Evolutionary conservation across 2,329 filamentous ascomycete genomes (phyloP).

Genomic region (Phialemonium atrogriseum): DNA sequence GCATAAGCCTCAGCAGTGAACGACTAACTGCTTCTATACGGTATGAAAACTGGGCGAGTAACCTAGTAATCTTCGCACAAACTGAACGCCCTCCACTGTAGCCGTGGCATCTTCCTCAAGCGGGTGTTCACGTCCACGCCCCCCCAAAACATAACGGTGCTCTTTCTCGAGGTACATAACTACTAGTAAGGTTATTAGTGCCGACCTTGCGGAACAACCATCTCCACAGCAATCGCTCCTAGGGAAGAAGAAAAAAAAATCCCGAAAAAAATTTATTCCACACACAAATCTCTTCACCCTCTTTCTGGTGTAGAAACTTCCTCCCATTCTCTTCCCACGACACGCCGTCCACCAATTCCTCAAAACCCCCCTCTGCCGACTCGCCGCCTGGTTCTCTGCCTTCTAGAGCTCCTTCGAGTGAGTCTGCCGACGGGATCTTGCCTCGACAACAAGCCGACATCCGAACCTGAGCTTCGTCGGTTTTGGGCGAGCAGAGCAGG

Average conservation of each 20-base stretch:
- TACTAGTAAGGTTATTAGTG: conserved; percentile 6
- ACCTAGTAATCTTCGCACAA: conserved; percentile 16
- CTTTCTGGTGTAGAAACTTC: conserved; percentile 5
- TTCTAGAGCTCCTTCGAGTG: too few relatives aligned
- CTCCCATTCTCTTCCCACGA: conserved; percentile 4
- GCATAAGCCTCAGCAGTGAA: too few relatives aligned
- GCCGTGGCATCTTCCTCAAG: too few relatives aligned
- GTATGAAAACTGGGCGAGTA: background rate
- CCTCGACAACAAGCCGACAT: too few relatives aligned
- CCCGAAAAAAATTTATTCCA: conserved; percentile 16
- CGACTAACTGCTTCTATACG: too few relatives aligned
- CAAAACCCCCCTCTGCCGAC: background rate
- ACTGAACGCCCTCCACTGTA: conserved; percentile 12
- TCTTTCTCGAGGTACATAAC: conserved; percentile 2
- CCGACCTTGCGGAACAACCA: conserved; percentile 7
- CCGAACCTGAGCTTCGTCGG: too few relatives aligned
- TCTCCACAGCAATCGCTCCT: conserved; percentile 2
- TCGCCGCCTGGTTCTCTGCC: background rate
- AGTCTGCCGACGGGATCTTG: too few relatives aligned
- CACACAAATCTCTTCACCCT: conserved; percentile 13
- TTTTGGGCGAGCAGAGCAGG: background rate
- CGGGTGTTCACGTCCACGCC: too few relatives aligned
- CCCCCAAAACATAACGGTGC: conserved; percentile 4
- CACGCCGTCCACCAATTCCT: conserved; percentile 2
- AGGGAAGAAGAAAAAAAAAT: conserved; percentile 5